phyloP scores from a whole-genome alignment of 2,329 filamentous ascomycete genomes.

The Eurotiales sp. region DNA sequence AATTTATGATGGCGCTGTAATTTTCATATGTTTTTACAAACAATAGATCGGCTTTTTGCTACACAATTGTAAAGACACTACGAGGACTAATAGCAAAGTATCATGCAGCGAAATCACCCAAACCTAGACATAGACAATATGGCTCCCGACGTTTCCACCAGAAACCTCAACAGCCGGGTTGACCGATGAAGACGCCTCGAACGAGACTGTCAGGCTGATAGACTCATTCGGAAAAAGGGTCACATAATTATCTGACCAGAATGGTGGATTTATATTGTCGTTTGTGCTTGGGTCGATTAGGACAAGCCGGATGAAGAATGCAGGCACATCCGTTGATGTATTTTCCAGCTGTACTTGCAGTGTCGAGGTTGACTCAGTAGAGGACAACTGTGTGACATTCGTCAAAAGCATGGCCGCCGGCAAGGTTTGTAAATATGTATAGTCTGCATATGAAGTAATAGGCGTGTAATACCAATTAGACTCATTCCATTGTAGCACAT shows the following conservation, averaged over 20 bases:
- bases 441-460: conserved; percentile 50
- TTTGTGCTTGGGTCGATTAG: conserved; percentile 43
- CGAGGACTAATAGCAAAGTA: no score
- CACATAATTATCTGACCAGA: conserved; percentile 62
- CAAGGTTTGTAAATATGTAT: conserved; percentile 44
- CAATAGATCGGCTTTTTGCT: background rate
- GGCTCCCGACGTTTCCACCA: conserved; percentile 22
- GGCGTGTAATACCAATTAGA: conserved; percentile 60
- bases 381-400: conserved; percentile 15
- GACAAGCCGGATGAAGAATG: conserved; percentile 55
- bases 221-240: conserved; percentile 58
- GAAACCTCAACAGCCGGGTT: conserved; percentile 19
- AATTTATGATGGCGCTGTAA: background rate
- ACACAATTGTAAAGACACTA: no score
- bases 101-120: no score
- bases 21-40: background rate
- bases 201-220: conserved; percentile 36
- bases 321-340: conserved; percentile 46
- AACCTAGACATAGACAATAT: background rate
- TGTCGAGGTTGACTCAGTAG: conserved; percentile 10
- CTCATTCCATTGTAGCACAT: conserved; percentile 53
- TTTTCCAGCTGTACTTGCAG: conserved; percentile 50
- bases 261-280: conserved; percentile 49
- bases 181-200: conserved; percentile 15
- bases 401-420: conserved; percentile 36